phyloP scores from a whole-genome alignment of 768 basidiomycete species.

The Tricholoma saponaceum region DNA sequence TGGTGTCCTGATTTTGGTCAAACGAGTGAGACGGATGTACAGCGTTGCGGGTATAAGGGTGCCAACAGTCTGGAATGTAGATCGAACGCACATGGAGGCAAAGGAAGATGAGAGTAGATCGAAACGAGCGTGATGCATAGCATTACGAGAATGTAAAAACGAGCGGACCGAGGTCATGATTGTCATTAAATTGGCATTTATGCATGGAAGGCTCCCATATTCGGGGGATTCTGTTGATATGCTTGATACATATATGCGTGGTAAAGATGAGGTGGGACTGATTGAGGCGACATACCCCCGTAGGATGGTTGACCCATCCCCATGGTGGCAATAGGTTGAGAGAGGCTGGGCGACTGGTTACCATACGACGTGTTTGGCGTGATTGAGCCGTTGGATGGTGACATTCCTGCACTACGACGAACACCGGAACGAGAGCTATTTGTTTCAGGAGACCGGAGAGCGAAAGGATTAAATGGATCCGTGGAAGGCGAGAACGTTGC shows the following conservation, averaged over 20 bases:
- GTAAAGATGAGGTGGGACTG: conserved; percentile 65
- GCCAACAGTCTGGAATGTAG: conserved; percentile 26
- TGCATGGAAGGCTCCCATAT: conserved; percentile 75
- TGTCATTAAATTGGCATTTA: conserved; percentile 41
- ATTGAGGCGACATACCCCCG: conserved; percentile 52
- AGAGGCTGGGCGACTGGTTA: conserved; percentile 56
- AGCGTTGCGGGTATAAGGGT: conserved; percentile 33
- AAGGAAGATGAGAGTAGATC: conserved; percentile 24
- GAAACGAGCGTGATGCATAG: conserved; percentile 31
- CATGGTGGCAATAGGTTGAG: conserved; percentile 52
- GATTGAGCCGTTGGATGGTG: conserved; percentile 46
- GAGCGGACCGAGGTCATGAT: conserved; percentile 34
- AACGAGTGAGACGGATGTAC: conserved; percentile 30
- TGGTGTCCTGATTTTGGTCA: conserved; percentile 19
- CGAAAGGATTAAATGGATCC: conserved; percentile 51
- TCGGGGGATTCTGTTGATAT: conserved; percentile 74
- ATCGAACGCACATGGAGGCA: conserved; percentile 32
- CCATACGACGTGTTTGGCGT: conserved; percentile 42
- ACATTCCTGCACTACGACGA: conserved; percentile 43
- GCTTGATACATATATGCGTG: conserved; percentile 83
- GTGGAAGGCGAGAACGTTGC: conserved; percentile 35
- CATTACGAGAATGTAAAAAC: conserved; percentile 28
- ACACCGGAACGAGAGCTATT: conserved; percentile 43
- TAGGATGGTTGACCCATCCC: conserved; percentile 68
- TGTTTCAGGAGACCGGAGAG: conserved; percentile 41